A percentile compares a stretch with the other conserved stretches of the same genome.
Evolutionary conservation across 2,329 filamentous ascomycete species (phyloP).

Genomic region (Fusarium piperis): DNA sequence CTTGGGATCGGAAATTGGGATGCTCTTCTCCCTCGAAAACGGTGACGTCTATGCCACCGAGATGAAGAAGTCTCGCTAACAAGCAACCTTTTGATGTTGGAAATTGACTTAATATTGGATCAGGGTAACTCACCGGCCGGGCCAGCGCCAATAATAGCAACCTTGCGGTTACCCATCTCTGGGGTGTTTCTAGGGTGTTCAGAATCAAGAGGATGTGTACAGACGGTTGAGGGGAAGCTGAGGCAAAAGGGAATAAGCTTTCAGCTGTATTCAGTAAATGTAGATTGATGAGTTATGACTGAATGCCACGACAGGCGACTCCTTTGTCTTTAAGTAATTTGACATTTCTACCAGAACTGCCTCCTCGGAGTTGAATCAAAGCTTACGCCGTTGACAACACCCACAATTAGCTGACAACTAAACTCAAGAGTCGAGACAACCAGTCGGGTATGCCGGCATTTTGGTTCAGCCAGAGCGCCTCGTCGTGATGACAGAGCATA

Average conservation of each 20-base stretch:
- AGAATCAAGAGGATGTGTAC: neutral
- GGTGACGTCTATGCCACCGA: slow-evolving; percentile 55
- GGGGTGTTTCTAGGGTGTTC: neutral
- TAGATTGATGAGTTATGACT: neutral
- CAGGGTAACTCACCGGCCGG: slow-evolving; percentile 37
- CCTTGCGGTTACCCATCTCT: slow-evolving; percentile 35
- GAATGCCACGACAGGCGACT: neutral
- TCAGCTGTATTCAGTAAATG: neutral
- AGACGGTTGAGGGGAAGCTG: neutral
- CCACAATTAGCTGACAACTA: slow-evolving; percentile 4
- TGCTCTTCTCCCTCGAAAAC: slow-evolving; percentile 61
- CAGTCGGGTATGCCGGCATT: slow-evolving; percentile 24
- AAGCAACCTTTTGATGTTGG: slow-evolving; percentile 38
- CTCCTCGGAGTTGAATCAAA: neutral
- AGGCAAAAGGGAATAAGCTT: neutral
- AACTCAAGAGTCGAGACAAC: slow-evolving; percentile 3
- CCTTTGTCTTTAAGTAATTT: slow-evolving; percentile 15
- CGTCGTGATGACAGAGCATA: neutral
- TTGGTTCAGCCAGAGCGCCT: slow-evolving; percentile 23
- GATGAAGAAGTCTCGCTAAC: slow-evolving; percentile 60
- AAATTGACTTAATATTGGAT: neutral
- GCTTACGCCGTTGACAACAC: neutral
- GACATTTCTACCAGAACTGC: neutral
- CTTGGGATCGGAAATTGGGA: slow-evolving; percentile 58
- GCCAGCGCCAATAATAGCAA: slow-evolving; percentile 43